Conservation (phyloP, 345 rosid genomes). For the Toxicodendron radicans region DNA sequence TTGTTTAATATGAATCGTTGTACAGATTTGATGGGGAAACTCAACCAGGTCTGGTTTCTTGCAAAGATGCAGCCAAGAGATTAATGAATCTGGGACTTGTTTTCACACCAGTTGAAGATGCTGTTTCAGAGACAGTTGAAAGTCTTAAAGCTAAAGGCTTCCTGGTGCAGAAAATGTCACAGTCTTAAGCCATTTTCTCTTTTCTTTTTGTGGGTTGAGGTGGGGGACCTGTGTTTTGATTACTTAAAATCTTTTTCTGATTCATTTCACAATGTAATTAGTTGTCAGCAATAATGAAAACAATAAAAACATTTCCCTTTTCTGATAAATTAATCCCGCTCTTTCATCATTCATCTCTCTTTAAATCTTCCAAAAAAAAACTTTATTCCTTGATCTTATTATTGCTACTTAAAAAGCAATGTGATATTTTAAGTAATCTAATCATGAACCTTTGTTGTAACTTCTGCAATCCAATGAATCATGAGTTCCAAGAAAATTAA, state of each 20-base stretch:
- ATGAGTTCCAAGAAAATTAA: neutral
- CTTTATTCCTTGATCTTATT: constrained; percentile 19
- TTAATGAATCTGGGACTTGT: constrained; percentile 57
- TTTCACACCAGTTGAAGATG: constrained; percentile 68
- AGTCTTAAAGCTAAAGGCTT: constrained; percentile 62
- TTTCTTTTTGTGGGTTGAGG: neutral
- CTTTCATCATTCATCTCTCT: constrained; percentile 3
- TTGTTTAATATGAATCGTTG: too few species aligned
- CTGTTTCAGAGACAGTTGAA: constrained; percentile 59
- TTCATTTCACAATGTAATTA: neutral
- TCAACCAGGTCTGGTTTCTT: constrained; percentile 55
- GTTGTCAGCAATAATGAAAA: constrained; percentile 10
- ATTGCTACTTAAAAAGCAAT: neutral
- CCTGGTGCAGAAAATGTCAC: constrained; percentile 28
- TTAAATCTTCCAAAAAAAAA: constrained; percentile 6
- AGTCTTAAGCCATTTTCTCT: neutral
- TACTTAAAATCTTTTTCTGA: neutral
- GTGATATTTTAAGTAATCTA: neutral
- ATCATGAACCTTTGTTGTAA: constrained; percentile 9
- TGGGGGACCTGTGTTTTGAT: neutral
- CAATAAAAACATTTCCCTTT: neutral
- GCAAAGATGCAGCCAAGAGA: constrained; percentile 75
- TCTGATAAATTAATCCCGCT: neutral
- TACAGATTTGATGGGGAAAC: constrained; percentile 47
- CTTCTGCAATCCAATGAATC: constrained; percentile 13